phyloP scores from a whole-genome alignment of 2,329 filamentous ascomycete genomes.

The Biscogniauxia sp. region DNA sequence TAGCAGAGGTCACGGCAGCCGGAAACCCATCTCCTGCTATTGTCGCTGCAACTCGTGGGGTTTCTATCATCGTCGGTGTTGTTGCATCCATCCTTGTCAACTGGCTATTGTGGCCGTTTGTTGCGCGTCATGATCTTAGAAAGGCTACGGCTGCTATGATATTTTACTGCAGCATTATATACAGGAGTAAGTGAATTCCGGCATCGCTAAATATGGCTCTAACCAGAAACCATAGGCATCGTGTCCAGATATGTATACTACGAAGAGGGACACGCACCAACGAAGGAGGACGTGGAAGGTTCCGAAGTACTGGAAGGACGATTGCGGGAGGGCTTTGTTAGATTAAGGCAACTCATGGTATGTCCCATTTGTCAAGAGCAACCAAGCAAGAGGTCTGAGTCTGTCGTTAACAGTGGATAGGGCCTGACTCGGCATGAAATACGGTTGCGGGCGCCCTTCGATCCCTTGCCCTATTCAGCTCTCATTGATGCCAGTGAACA shows the following conservation, averaged over 20 bases:
- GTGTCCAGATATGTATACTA: conserved; percentile 60
- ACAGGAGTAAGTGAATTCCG: conserved; percentile 41
- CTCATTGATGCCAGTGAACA: conserved; percentile 55
- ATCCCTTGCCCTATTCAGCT: conserved; percentile 54
- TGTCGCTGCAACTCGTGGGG: conserved; percentile 46
- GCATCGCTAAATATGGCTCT: background rate
- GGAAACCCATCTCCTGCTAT: conserved; percentile 35
- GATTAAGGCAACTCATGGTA: conserved; percentile 55
- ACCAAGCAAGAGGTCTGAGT: background rate
- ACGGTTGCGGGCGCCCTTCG: conserved; percentile 55
- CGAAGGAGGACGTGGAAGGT: conserved; percentile 46
- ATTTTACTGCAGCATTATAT: conserved; percentile 56
- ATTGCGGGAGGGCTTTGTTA: conserved; percentile 58
- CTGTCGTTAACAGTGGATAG: conserved; percentile 24
- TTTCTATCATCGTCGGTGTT: conserved; percentile 53
- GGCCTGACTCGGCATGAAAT: conserved; percentile 57
- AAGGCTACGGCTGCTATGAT: conserved; percentile 55
- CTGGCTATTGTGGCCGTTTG: conserved; percentile 61
- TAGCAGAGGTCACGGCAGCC: conserved; percentile 37
- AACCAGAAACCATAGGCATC: conserved; percentile 34
- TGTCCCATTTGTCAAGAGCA: conserved; percentile 1
- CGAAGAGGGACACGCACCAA: conserved; percentile 51
- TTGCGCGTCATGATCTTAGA: conserved; percentile 57
- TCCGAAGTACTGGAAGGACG: conserved; percentile 59
- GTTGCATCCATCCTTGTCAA: conserved; percentile 54